Conservation (phyloP, 371 early-diverging fungal species). For the Cokeromyces recurvatus region DNA sequence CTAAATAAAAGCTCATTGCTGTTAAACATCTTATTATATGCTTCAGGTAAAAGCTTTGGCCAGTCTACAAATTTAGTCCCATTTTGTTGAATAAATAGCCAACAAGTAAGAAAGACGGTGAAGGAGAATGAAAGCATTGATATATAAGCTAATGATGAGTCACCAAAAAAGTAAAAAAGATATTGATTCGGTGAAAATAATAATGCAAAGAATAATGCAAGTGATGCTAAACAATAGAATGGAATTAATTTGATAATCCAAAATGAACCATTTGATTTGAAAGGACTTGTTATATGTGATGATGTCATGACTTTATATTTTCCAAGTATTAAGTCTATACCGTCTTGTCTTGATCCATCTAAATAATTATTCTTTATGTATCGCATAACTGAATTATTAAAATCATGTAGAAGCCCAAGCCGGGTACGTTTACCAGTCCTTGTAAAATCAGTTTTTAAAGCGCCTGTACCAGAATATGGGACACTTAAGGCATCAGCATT, state of each 20-base stretch:
- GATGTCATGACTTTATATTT: constrained; percentile 50
- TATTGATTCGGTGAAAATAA: constrained; percentile 25
- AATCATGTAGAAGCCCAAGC: constrained; percentile 77
- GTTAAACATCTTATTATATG: no score
- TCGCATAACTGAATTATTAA: constrained; percentile 73
- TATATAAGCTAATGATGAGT: constrained; percentile 23
- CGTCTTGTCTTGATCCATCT: constrained; percentile 90
- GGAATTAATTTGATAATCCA: constrained; percentile 19
- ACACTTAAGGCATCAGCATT: constrained; percentile 95
- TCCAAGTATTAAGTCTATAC: constrained; percentile 78
- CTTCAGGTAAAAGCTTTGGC: constrained; percentile 29
- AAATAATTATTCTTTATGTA: constrained; percentile 90
- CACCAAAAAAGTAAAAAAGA: constrained; percentile 14
- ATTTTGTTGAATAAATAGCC: constrained; percentile 35
- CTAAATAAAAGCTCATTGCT: no score
- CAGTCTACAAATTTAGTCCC: constrained; percentile 39
- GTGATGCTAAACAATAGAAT: constrained; percentile 13
- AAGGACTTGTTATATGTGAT: constrained; percentile 21
- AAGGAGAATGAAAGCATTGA: constrained; percentile 29
- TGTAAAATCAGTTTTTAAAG: constrained; percentile 96
- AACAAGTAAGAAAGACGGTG: constrained; percentile 22
- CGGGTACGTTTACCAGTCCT: constrained; percentile 82
- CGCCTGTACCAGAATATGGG: constrained; percentile 97
- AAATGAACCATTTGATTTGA: constrained; percentile 11
- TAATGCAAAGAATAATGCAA: constrained; percentile 14